A percentile compares a stretch with the other conserved stretches of the same genome.
These are phyloP conservation scores for Cytospora schulzeri DNA, from an alignment of 2,329 filamentous ascomycete species.

Conservation along the genomic window DNA sequence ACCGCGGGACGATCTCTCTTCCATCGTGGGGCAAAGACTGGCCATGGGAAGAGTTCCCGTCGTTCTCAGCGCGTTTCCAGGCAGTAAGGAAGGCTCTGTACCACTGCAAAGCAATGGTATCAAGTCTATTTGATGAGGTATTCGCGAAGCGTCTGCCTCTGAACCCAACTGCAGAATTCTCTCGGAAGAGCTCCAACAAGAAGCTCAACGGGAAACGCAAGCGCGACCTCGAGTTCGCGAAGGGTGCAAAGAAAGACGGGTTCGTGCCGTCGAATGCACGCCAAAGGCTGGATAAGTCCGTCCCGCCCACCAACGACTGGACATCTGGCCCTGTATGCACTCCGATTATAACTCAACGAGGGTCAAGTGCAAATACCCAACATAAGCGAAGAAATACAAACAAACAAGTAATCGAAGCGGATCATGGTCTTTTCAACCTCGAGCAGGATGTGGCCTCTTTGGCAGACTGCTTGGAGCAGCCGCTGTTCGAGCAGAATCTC, in stretches of 20 bases:
- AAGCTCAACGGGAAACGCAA: slow-evolving; percentile 2
- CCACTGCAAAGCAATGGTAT: background rate
- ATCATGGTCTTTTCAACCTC: background rate
- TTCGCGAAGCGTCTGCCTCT: slow-evolving; percentile 6
- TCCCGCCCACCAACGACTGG: background rate
- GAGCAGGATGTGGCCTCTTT: background rate
- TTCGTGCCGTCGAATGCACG: background rate
- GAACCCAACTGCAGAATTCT: background rate
- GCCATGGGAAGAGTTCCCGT: background rate
- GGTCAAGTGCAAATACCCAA: background rate
- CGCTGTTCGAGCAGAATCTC: background rate
- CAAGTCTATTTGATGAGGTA: slow-evolving; percentile 8
- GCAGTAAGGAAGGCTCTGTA: background rate
- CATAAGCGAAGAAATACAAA: background rate
- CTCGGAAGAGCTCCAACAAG: slow-evolving; percentile 6
- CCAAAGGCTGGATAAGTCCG: background rate
- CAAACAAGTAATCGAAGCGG: background rate
- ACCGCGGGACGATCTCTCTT: slow-evolving; percentile 4
- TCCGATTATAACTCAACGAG: background rate
- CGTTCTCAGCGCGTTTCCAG: background rate
- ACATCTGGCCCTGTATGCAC: background rate
- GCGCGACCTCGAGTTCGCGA: background rate
- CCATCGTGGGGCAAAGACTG: slow-evolving; percentile 7
- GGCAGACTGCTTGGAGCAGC: background rate
- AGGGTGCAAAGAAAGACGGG: background rate